Conservation (phyloP, 2,329 filamentous ascomycete genomes). For the Amauroascus verrucosus region DNA sequence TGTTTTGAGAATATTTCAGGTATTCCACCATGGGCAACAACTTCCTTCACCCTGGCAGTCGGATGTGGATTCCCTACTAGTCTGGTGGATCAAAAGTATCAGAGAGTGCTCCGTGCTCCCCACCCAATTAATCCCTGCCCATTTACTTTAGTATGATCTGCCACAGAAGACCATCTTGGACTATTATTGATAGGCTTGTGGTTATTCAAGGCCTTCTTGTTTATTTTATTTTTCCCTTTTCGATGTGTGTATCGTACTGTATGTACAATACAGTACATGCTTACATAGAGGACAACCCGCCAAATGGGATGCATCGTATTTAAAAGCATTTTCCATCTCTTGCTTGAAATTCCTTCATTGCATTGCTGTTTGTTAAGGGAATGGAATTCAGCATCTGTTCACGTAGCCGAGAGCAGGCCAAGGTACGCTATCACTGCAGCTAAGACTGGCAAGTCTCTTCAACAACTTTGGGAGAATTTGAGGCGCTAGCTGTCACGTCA, state of each 20-base stretch:
- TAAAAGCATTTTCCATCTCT: neutral
- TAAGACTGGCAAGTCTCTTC: neutral
- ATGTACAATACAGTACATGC: no score
- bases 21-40: neutral
- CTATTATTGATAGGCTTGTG: neutral
- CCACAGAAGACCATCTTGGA: neutral
- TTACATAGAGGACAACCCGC: no score
- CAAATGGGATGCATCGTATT: no score
- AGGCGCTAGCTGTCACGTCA: neutral
- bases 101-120: slow-evolving; percentile 4
- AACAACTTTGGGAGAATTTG: neutral
- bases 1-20: neutral
- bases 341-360: neutral
- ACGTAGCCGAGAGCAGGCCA: neutral
- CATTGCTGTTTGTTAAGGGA: neutral
- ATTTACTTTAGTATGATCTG: neutral
- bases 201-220: neutral
- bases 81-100: neutral
- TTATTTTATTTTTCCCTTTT: neutral
- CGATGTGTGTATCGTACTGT: neutral
- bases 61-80: neutral
- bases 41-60: no score
- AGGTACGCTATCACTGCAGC: neutral
- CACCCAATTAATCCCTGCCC: neutral
- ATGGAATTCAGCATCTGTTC: neutral